These are phyloP conservation scores for Wickerhamomyces sp. DNA, from an alignment of 1,139 yeast species.

Conservation along the genomic window DNA sequence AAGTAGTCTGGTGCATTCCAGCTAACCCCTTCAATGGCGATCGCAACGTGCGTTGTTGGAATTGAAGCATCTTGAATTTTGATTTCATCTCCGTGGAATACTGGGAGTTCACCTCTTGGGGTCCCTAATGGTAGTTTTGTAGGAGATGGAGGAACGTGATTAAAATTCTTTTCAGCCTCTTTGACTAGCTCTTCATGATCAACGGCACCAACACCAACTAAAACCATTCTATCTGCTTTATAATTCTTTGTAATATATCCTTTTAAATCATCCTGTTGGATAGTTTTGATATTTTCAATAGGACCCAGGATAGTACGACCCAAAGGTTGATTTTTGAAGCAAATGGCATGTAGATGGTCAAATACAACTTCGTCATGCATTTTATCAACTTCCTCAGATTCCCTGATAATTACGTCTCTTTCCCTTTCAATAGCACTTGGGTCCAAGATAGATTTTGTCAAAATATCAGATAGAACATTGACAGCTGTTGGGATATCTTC, in stretches of 20 bases:
- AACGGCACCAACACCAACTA: conserved; percentile 93
- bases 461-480: conserved; percentile 83
- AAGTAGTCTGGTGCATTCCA: conserved; percentile 97
- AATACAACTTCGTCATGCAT: conserved; percentile 98
- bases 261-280: conserved; percentile 69
- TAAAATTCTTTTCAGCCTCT: conserved; percentile 73
- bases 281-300: conserved; percentile 76
- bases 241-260: conserved; percentile 82
- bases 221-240: conserved; percentile 95
- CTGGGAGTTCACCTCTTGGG: conserved; percentile 71
- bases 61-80: conserved; percentile 77
- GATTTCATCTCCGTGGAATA: conserved; percentile 82
- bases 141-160: conserved; percentile 65
- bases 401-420: conserved; percentile 92
- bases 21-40: conserved; percentile 96
- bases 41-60: conserved; percentile 88
- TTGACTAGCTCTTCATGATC: conserved; percentile 79
- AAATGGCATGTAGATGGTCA: conserved; percentile 92
- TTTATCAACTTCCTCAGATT: conserved; percentile 95
- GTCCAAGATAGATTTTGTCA: conserved; percentile 82
- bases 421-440: conserved; percentile 87
- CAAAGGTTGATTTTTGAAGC: conserved; percentile 84
- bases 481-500: conserved; percentile 81
- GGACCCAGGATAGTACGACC: conserved; percentile 99
- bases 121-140: conserved; percentile 69